Evolutionary conservation across 1,284 basidiomycete species (phyloP), one percentile per base, ranked within the genome.

Genomic region (Phellinidium pouzarii): DNA sequence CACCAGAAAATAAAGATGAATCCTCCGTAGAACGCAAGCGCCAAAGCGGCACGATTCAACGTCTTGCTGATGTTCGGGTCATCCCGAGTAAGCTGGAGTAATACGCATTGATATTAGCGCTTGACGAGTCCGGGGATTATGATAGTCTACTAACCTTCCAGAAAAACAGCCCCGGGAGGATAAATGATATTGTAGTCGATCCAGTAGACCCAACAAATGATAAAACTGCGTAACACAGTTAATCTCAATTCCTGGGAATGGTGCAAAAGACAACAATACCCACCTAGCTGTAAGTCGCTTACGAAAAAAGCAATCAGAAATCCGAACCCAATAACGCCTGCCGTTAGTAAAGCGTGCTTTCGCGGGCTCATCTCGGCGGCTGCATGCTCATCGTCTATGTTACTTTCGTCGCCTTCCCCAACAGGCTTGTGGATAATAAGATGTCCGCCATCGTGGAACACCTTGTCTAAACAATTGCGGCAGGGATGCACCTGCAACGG

Each of bases 181-280:
- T 98, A 69, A 99, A 99, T 7, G 91, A 94, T 60, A 99, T 94
- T 3, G 87, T 97, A 12, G 95, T 98, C 17, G 91, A 94, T 14
- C 96, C 96, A 0, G 95, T 96, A 8, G 93, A 88, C 5, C 96
- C 96, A 23, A 99, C 96, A 65, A 99, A 96, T 3, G 94, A 91
- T 26, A 97, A 75, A 9, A 97, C 93, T 93, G 61, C 9, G 12
- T 44, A 12, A 54, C 49, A 34, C 40, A 49, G 29, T 38, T 26
- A 50, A 23, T 41, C 26, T 20, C 11, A 27, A 23, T 14, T 11
- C 20, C 42, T 9, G 12, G 44, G 23, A 22, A 19, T n/a, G 34
- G 17, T n/a, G 25, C 19, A 38, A 14, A 48, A 40, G 27, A 9
- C 27, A 26, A 38, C 36, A 22, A 6, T 3, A 74, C 85, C 63